A percentile compares a stretch with the other conserved stretches of the same genome.
phyloP scores from a whole-genome alignment of 441 rosid genomes.

The Francoa sonchifolia region DNA sequence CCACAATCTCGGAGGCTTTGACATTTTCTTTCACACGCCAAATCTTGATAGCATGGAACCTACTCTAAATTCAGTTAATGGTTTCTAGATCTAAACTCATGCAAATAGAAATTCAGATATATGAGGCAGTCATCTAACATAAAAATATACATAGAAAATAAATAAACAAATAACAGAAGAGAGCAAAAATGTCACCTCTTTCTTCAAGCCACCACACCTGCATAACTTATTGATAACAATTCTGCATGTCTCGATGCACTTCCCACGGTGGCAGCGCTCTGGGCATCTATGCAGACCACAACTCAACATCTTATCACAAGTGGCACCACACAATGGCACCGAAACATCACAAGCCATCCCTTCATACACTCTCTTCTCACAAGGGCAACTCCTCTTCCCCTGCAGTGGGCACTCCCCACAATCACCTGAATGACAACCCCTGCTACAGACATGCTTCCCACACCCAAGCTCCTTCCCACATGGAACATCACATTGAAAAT shows the following conservation, averaged over 20 bases:
- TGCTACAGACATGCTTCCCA: constrained; percentile 65
- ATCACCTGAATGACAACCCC: constrained; percentile 64
- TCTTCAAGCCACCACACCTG: constrained; percentile 63
- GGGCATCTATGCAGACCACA: constrained; percentile 74
- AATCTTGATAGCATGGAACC: constrained; percentile 97
- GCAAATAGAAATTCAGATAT: too few species aligned
- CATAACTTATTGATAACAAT: constrained; percentile 55
- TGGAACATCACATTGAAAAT: constrained; percentile 54
- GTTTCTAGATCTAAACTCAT: constrained; percentile 5
- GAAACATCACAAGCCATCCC: constrained; percentile 70
- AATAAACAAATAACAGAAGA: background rate
- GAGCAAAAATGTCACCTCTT: constrained; percentile 41
- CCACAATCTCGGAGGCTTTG: constrained; percentile 70
- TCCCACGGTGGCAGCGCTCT: constrained; percentile 75
- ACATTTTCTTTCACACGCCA: constrained; percentile 80
- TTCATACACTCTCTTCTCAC: constrained; percentile 63
- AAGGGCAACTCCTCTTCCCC: constrained; percentile 82
- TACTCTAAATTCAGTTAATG: constrained; percentile 51
- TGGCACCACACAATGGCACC: constrained; percentile 63
- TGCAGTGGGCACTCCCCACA: constrained; percentile 72
- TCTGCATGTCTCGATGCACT: constrained; percentile 77
- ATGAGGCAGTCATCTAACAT: too few species aligned
- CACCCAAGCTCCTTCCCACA: constrained; percentile 49
- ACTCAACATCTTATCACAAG: constrained; percentile 64
- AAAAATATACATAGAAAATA: background rate